Evolutionary conservation across 495 filamentous ascomycete species (phyloP), one percentile per base, ranked within the genome.

Genomic region (Penicillium coprophilum): DNA sequence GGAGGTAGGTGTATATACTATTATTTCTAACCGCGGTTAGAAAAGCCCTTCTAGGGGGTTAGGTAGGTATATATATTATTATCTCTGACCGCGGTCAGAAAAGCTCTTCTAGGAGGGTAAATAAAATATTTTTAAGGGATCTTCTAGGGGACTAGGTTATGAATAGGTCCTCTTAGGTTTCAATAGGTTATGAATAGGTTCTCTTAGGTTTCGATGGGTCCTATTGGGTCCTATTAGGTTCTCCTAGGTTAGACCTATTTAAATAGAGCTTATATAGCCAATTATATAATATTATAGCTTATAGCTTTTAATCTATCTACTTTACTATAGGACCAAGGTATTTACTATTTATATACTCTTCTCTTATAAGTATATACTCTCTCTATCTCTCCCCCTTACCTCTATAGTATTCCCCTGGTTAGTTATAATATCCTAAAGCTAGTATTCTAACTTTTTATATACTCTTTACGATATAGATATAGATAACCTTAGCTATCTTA

Each of bases 401-500:
- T 40, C 20, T 44, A 44, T 15, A 15, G 0, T 44, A 44, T 44
- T 44, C 20, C 4, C 4, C 12, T 44, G 5, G 5, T 44, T 44
- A 9, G 20, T 15, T 1, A 3, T 44, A 6, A 44, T 44, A 13
- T 44, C 40, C 20, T 44, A 44, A 44, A 44, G 40, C 20, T 24
- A 44, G 20, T 24, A 44, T 44, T 44, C 20, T 44, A 15, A 44
- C 20, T 44, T 44, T 24, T 4, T 24, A 44, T 2, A 4, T 44
- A 44, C 40, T 44, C 20, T 44, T 44, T 44, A 40, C 6, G 12
- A 44, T 44, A 24, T 0, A 3, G 40, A 44, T 24, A 44, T 24
- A 44, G 20, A 44, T 44, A 44, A 21, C 4, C 40, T 44, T 23
- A 44, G 20, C 40, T 44, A 44, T 44, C 20, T 44, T 44, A 23